A percentile compares a stretch with the other conserved stretches of the same genome.
Evolutionary conservation across 371 early-diverging fungal species (phyloP).

Genomic region (Rhizopus arrhizus): DNA sequence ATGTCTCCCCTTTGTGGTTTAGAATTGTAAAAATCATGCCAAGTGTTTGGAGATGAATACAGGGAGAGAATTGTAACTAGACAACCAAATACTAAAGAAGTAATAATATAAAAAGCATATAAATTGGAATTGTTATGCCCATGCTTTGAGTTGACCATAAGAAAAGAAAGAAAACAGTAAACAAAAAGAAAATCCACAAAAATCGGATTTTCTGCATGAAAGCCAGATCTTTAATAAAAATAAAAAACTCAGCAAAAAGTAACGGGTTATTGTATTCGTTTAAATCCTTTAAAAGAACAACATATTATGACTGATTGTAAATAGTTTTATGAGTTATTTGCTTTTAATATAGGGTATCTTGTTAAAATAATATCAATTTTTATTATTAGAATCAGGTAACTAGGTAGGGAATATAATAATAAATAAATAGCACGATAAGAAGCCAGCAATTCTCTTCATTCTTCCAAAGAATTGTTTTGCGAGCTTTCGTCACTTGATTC

Average conservation of each 20-base stretch:
- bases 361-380: no score
- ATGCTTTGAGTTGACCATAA: background rate
- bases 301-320: no score
- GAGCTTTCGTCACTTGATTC: background rate
- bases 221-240: no score
- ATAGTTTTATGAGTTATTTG: no score
- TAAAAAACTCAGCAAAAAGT: no score
- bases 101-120: constrained; percentile 3
- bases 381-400: no score
- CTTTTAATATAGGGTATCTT: background rate
- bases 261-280: no score
- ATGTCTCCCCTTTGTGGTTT: constrained; percentile 45
- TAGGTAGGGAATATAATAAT: no score
- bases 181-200: background rate
- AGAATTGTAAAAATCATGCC: constrained; percentile 40
- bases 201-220: constrained; percentile 46
- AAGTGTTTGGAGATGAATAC: constrained; percentile 24
- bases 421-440: no score
- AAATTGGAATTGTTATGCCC: background rate
- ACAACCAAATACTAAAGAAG: constrained; percentile 22
- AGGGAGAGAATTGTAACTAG: constrained; percentile 20
- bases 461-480: background rate
- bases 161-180: background rate
- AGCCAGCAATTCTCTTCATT: background rate
- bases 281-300: no score